phyloP scores from a whole-genome alignment of 805 yeast species.

The Cephaloascus albidus region DNA sequence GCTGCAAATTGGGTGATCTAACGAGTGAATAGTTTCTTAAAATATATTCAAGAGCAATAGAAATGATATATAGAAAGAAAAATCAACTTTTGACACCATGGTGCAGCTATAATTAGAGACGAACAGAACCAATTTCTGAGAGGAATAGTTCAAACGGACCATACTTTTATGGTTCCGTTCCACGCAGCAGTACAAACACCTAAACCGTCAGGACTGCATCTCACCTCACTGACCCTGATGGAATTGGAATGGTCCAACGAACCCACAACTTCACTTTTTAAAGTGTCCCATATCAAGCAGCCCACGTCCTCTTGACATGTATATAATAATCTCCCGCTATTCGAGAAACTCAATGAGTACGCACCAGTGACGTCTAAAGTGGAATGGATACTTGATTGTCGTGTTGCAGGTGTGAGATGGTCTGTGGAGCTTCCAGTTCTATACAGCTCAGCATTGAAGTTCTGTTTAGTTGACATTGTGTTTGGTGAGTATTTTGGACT shows the following conservation, averaged over 20 bases:
- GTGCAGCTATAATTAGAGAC: too few relatives aligned
- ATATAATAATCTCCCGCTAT: constrained; percentile 66
- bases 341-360: constrained; percentile 61
- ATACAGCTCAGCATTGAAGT: not conserved
- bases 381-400: constrained; percentile 4
- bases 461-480: not conserved
- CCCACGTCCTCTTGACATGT: constrained; percentile 70
- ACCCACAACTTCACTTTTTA: constrained; percentile 58
- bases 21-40: too few relatives aligned
- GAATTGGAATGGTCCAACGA: constrained; percentile 51
- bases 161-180: constrained; percentile 65
- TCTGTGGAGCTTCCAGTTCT: not conserved
- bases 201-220: constrained; percentile 63
- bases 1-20: too few relatives aligned
- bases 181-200: constrained; percentile 75
- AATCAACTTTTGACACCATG: too few relatives aligned
- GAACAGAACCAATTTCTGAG: too few relatives aligned
- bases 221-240: constrained; percentile 56
- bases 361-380: constrained; percentile 59
- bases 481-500: constrained; percentile 4
- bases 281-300: constrained; percentile 69
- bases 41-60: too few relatives aligned
- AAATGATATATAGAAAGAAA: too few relatives aligned
- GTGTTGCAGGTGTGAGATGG: not conserved
- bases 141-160: constrained; percentile 30